These are phyloP conservation scores for Hyaloscypha finlandica DNA, from an alignment of 495 filamentous ascomycete species.

Conservation along the genomic window DNA sequence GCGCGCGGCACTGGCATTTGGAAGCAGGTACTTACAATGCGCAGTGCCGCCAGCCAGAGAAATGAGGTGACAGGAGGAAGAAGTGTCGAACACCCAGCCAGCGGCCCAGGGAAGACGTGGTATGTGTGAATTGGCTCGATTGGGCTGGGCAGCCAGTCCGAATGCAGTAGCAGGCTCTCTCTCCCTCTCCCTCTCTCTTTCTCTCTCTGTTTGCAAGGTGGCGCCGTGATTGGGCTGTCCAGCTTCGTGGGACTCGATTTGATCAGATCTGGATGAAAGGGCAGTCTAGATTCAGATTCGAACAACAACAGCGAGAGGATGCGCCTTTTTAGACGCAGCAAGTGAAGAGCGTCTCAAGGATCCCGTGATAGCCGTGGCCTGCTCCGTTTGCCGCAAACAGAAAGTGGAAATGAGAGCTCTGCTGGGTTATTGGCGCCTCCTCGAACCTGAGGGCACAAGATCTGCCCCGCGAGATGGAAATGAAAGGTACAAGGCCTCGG, in stretches of 20 bases:
- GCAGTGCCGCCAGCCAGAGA: neutral
- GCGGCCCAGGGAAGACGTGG: neutral
- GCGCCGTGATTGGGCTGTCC: conserved; percentile 17
- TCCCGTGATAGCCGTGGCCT: conserved; percentile 22
- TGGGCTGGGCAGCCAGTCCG: neutral
- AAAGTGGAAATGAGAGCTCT: conserved; percentile 25
- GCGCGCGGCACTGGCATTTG: conserved; percentile 3
- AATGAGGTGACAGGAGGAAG: conserved; percentile 4
- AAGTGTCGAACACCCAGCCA: neutral
- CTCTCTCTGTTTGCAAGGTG: conserved; percentile 4
- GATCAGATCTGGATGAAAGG: conserved; percentile 14
- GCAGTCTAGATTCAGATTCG: neutral
- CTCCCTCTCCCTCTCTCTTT: neutral
- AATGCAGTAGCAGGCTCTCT: neutral
- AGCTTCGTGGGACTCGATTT: conserved; percentile 6
- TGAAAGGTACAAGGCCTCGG: conserved; percentile 13
- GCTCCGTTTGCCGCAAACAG: conserved; percentile 32
- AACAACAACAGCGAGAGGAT: conserved; percentile 14
- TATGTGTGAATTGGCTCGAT: neutral
- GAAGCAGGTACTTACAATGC: neutral
- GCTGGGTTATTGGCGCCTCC: conserved; percentile 4
- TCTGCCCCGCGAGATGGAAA: conserved; percentile 15
- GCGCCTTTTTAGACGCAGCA: conserved; percentile 21
- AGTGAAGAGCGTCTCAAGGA: conserved; percentile 16
- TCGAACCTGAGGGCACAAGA: conserved; percentile 1